Conservation (phyloP, 768 basidiomycete species). For the Pleurotus giganteus region DNA sequence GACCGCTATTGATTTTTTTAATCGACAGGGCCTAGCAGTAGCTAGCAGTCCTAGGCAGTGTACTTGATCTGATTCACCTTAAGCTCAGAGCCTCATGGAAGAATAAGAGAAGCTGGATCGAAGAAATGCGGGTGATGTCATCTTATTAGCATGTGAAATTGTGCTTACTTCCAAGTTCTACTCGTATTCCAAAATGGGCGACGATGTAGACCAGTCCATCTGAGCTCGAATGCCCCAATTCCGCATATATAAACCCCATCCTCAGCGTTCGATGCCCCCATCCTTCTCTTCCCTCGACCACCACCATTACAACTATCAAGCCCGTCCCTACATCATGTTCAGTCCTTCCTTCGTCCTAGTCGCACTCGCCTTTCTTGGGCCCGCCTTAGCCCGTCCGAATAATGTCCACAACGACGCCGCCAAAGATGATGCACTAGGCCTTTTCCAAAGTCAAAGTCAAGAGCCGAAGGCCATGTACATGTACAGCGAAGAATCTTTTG, state of each 20-base stretch:
- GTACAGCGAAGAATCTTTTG: too few relatives aligned
- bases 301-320: neutral
- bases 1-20: neutral
- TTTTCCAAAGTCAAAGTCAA: too few relatives aligned
- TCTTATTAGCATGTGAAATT: neutral
- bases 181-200: neutral
- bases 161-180: neutral
- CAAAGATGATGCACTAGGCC: too few relatives aligned
- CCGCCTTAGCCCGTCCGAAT: slow-evolving; percentile 21
- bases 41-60: too few relatives aligned
- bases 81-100: too few relatives aligned
- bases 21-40: too few relatives aligned
- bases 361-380: slow-evolving; percentile 17
- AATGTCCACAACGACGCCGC: too few relatives aligned
- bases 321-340: neutral
- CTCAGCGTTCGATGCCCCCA: neutral
- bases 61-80: too few relatives aligned
- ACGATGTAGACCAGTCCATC: neutral
- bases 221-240: neutral
- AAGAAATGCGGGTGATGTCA: too few relatives aligned
- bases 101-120: too few relatives aligned
- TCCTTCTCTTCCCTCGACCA: slow-evolving; percentile 1
- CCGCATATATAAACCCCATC: neutral
- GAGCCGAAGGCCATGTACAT: too few relatives aligned
- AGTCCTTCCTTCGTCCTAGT: slow-evolving; percentile 12